Conservation (phyloP, 306 rosid genomes). For the Quercus aquifolioides region DNA sequence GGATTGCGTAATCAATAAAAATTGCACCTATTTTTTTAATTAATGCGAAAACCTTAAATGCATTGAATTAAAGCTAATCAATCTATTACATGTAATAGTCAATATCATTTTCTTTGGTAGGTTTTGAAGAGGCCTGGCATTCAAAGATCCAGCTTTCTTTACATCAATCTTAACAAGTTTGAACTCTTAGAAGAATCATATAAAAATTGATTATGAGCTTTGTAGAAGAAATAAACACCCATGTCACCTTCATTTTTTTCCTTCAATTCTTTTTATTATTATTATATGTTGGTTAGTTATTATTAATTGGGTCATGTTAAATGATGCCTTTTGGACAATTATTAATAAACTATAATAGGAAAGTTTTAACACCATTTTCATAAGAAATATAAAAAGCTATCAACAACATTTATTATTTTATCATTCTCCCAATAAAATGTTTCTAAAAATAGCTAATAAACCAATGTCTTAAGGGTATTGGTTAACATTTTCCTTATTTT, state of each 20-base stretch:
- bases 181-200: slow-evolving; percentile 32
- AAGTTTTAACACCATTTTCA: too few species aligned
- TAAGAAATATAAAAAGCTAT: too few species aligned
- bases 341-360: too few species aligned
- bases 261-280: background rate
- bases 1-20: background rate
- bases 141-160: slow-evolving; percentile 45
- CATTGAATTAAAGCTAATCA: slow-evolving; percentile 42
- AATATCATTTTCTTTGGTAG: slow-evolving; percentile 67
- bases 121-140: slow-evolving; percentile 47
- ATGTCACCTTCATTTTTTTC: background rate
- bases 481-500: too few species aligned
- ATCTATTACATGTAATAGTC: slow-evolving; percentile 22
- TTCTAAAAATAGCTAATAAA: too few species aligned
- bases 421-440: too few species aligned
- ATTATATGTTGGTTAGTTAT: too few species aligned
- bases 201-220: slow-evolving; percentile 2
- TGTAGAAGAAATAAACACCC: slow-evolving; percentile 9
- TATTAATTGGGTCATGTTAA: too few species aligned
- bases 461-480: too few species aligned
- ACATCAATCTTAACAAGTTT: slow-evolving; percentile 39
- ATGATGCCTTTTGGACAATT: too few species aligned
- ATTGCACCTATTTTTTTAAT: slow-evolving; percentile 5
- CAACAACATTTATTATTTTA: too few species aligned
- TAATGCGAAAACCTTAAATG: slow-evolving; percentile 5